These are phyloP conservation scores for Pichia kudriavzevii DNA, from an alignment of 1,139 yeast genomes.

Conservation along the genomic window DNA sequence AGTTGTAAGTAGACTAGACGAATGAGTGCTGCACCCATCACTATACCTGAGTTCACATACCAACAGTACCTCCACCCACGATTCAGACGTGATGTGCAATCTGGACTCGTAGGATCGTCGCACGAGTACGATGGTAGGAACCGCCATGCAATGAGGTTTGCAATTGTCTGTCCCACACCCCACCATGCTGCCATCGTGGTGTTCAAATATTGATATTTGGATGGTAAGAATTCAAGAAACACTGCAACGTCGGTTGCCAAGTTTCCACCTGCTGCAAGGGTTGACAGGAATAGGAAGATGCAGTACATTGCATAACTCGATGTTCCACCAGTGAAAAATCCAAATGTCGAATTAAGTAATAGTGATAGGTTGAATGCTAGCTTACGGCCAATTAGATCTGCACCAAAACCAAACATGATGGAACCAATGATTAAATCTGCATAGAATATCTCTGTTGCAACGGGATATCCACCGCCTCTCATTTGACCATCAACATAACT, in stretches of 20 bases:
- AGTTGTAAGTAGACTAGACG: constrained; percentile 42
- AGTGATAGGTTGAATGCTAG: constrained; percentile 49
- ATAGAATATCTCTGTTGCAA: constrained; percentile 29
- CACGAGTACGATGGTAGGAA: constrained; percentile 46
- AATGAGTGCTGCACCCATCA: constrained; percentile 39
- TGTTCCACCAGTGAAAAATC: constrained; percentile 48
- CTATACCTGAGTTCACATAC: constrained; percentile 47
- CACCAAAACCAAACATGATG: constrained; percentile 49
- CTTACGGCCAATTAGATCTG: constrained; percentile 53
- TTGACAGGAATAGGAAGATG: constrained; percentile 39
- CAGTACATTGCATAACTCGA: constrained; percentile 35
- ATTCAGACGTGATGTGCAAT: constrained; percentile 41
- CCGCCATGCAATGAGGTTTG: constrained; percentile 50
- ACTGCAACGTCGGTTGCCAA: constrained; percentile 54
- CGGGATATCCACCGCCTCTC: constrained; percentile 28
- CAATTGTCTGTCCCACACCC: constrained; percentile 57
- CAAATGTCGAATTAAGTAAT: constrained; percentile 42
- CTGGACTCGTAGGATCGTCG: constrained; percentile 27
- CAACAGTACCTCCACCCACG: constrained; percentile 58
- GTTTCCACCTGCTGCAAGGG: constrained; percentile 53
- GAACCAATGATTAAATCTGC: constrained; percentile 52
- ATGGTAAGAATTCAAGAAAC: constrained; percentile 51
- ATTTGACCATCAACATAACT: constrained; percentile 36
- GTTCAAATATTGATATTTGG: constrained; percentile 44
- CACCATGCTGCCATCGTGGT: constrained; percentile 54